Conservation (phyloP, 2,329 filamentous ascomycete genomes). For the Fusarium sarcochroum region DNA sequence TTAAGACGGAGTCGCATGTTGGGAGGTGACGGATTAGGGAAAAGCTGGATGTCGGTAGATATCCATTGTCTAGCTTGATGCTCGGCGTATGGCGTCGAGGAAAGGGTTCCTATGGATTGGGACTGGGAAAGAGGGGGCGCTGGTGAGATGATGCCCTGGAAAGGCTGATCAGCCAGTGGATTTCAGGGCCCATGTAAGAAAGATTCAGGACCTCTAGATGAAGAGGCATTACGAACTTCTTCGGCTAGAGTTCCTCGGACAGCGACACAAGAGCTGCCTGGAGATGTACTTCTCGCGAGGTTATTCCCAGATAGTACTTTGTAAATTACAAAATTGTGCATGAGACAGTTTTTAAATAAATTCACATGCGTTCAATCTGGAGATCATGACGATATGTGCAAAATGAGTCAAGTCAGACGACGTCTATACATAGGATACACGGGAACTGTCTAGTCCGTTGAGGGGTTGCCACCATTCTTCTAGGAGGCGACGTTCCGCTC, state of each 20-base stretch:
- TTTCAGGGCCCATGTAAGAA: conserved; percentile 34
- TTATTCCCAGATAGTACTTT: conserved; percentile 35
- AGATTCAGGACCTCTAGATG: conserved; percentile 21
- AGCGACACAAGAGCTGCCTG: conserved; percentile 30
- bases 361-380: conserved; percentile 34
- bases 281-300: conserved; percentile 21
- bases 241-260: conserved; percentile 23
- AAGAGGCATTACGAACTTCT: conserved; percentile 19
- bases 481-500: conserved; percentile 43
- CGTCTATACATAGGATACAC: conserved; percentile 56
- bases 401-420: conserved; percentile 51
- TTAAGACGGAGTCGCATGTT: conserved; percentile 45
- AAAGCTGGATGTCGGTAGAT: conserved; percentile 38
- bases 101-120: conserved; percentile 38
- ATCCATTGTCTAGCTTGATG: conserved; percentile 44
- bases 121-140: conserved; percentile 20
- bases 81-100: conserved; percentile 51
- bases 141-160: conserved; percentile 33
- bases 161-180: conserved; percentile 34
- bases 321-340: conserved; percentile 47
- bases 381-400: conserved; percentile 30
- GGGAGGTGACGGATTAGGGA: conserved; percentile 39
- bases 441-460: conserved; percentile 51
- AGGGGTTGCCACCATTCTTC: conserved; percentile 40
- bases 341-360: conserved; percentile 40